These are phyloP conservation scores for Striga asiatica DNA, from an alignment of 257 asterid species.

Conservation along the genomic window DNA sequence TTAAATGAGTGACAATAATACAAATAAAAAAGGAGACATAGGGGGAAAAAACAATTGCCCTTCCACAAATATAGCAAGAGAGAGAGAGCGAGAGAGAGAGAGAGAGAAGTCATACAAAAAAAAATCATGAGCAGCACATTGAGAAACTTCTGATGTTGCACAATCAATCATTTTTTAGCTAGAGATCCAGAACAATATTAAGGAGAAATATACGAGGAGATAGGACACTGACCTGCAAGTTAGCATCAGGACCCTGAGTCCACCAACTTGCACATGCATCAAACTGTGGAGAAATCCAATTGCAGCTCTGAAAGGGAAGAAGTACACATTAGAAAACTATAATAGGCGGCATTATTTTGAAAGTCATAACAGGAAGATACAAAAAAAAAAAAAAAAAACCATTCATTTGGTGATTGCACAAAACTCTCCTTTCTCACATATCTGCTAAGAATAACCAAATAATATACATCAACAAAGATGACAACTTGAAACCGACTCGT, in stretches of 20 bases:
- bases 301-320: slow-evolving; percentile 30
- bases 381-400: neutral
- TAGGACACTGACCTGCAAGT: slow-evolving; percentile 69
- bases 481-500: neutral
- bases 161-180: neutral
- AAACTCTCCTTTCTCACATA: neutral
- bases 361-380: slow-evolving; percentile 1
- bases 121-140: neutral
- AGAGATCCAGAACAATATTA: neutral
- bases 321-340: slow-evolving; percentile 12
- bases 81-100: neutral
- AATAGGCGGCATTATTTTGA: slow-evolving; percentile 4
- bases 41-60: neutral
- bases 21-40: no score
- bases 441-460: slow-evolving; percentile 5
- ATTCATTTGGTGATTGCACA: slow-evolving; percentile 1
- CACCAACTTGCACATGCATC: slow-evolving; percentile 99
- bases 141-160: neutral
- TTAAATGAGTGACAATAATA: no score
- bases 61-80: no score
- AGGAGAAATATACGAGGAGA: slow-evolving; percentile 9
- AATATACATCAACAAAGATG: neutral
- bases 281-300: slow-evolving; percentile 64
- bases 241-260: slow-evolving; percentile 96
- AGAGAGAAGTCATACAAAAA: neutral